Conservation (phyloP, 495 filamentous ascomycete genomes). For the Penicillium taxi region DNA sequence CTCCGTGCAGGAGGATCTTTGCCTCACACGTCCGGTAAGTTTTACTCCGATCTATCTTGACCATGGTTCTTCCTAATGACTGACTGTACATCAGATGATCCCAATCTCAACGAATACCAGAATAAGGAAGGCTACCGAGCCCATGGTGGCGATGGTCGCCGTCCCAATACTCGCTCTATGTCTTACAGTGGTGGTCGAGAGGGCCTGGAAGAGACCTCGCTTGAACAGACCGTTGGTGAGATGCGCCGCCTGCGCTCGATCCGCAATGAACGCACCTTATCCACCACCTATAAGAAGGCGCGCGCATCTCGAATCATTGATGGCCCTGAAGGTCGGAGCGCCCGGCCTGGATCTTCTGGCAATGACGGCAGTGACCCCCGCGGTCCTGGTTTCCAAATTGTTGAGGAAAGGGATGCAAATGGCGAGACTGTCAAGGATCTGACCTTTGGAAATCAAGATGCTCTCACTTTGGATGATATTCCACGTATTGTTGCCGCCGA, state of each 20-base stretch:
- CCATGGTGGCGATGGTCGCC: conserved; percentile 37
- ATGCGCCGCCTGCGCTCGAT: conserved; percentile 87
- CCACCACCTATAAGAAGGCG: conserved; percentile 82
- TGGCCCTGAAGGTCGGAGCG: conserved; percentile 71
- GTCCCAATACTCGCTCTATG: conserved; percentile 62
- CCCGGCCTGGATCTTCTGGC: conserved; percentile 72
- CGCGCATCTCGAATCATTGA: conserved; percentile 89
- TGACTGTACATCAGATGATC: conserved; percentile 60
- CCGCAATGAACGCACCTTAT: conserved; percentile 85
- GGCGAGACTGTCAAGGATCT: conserved; percentile 65
- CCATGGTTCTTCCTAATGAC: not conserved
- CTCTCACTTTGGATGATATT: conserved; percentile 90
- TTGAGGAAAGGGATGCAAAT: conserved; percentile 73
- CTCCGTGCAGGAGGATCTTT: conserved; percentile 74
- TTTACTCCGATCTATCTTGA: not conserved
- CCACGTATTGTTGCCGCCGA: conserved; percentile 94
- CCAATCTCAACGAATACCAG: conserved; percentile 59
- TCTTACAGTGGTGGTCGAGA: conserved; percentile 56
- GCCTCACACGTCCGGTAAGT: conserved; percentile 60
- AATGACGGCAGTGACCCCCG: conserved; percentile 51
- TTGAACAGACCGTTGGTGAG: conserved; percentile 93
- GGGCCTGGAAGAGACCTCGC: conserved; percentile 60
- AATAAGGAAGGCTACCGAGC: conserved; percentile 55
- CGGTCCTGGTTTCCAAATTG: conserved; percentile 63
- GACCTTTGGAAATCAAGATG: conserved; percentile 84